A percentile compares a stretch with the other conserved stretches of the same genome.
These are phyloP conservation scores for Aleurites moluccanus DNA, from an alignment of 441 rosid genomes.

Conservation along the genomic window DNA sequence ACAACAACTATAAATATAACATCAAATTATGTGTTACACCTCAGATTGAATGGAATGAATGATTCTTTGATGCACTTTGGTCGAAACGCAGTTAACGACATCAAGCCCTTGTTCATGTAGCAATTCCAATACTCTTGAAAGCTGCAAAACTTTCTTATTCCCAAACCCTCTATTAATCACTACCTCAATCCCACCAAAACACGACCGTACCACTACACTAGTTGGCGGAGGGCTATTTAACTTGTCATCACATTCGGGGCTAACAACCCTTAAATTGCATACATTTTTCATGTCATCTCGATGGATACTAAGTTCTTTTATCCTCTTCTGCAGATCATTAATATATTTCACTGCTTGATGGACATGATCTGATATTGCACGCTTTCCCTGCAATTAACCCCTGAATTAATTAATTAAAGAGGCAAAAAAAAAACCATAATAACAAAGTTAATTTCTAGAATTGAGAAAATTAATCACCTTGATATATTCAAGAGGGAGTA, in stretches of 20 bases:
- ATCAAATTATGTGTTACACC: constrained; percentile 31
- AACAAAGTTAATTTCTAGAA: not conserved
- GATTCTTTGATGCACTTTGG: constrained; percentile 38
- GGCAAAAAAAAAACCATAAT: not conserved
- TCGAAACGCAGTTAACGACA: constrained; percentile 43
- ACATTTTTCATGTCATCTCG: constrained; percentile 42
- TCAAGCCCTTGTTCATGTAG: constrained; percentile 45
- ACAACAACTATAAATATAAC: not conserved
- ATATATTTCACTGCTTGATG: constrained; percentile 60
- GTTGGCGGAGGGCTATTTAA: constrained; percentile 20
- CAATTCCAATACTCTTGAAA: constrained; percentile 48
- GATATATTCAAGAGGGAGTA: constrained; percentile 32
- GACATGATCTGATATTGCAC: constrained; percentile 72
- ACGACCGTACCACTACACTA: constrained; percentile 37
- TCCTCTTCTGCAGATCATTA: constrained; percentile 43
- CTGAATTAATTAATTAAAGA: not conserved
- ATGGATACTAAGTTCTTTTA: constrained; percentile 36
- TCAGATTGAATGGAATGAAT: constrained; percentile 51
- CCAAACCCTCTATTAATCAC: constrained; percentile 32
- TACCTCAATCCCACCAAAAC: constrained; percentile 51
- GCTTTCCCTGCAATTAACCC: constrained; percentile 56
- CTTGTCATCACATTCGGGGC: constrained; percentile 5
- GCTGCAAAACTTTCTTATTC: constrained; percentile 34
- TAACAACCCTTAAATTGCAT: constrained; percentile 25
- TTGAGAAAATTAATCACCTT: constrained; percentile 18